These are phyloP conservation scores for Aspergillus pseudotamarii DNA, from an alignment of 2,329 filamentous ascomycete species.

Conservation along the genomic window DNA sequence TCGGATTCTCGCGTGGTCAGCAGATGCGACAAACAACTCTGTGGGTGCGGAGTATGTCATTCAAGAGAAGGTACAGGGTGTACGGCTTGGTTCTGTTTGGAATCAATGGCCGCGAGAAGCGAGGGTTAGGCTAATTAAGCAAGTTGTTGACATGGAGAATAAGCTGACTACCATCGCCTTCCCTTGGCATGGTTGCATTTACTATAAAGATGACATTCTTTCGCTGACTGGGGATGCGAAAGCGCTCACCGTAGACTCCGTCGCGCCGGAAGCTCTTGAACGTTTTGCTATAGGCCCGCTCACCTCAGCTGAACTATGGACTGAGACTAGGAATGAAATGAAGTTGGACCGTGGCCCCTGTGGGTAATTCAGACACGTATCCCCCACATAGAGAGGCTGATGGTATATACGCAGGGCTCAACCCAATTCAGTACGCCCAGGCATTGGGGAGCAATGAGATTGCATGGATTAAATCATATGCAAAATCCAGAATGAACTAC, in stretches of 20 bases:
- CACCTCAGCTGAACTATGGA: constrained; percentile 26
- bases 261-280: constrained; percentile 5
- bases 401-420: no score
- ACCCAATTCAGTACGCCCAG: constrained; percentile 1
- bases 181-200: constrained; percentile 28
- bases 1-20: constrained; percentile 24
- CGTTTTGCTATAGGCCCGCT: constrained; percentile 29
- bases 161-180: constrained; percentile 27
- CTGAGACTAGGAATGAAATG: constrained; percentile 23
- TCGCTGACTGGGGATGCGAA: constrained; percentile 16
- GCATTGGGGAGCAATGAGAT: constrained; percentile 32
- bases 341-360: constrained; percentile 33
- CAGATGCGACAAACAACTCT: constrained; percentile 16
- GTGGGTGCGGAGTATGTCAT: constrained; percentile 32
- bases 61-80: constrained; percentile 33
- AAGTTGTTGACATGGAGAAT: constrained; percentile 32
- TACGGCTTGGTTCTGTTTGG: constrained; percentile 33
- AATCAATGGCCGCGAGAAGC: constrained; percentile 26
- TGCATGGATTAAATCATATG: constrained; percentile 26
- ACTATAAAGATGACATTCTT: constrained; percentile 29
- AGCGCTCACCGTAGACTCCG: constrained; percentile 10
- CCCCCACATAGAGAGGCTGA: no score
- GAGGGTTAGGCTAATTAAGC: constrained; percentile 28
- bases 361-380: constrained; percentile 19
- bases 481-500: constrained; percentile 29